A percentile compares a stretch with the other conserved stretches of the same genome.
phyloP scores from a whole-genome alignment of 345 rosid species.

The Excoecaria agallocha region DNA sequence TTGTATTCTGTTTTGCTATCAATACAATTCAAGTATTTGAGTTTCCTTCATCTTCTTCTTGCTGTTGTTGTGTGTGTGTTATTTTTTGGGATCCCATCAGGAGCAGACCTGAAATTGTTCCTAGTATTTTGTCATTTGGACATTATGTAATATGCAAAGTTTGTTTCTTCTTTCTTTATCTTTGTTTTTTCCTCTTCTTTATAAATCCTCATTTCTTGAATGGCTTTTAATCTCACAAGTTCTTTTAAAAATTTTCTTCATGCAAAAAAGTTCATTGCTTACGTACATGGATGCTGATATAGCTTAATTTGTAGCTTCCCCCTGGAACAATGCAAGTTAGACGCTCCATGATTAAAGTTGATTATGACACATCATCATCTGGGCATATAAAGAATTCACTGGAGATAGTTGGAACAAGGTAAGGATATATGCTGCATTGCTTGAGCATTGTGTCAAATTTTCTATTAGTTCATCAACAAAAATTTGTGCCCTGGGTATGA shows the following conservation, averaged over 20 bases:
- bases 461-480: neutral
- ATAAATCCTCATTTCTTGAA: no score
- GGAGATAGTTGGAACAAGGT: constrained; percentile 77
- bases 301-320: constrained; percentile 39
- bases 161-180: neutral
- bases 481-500: neutral
- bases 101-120: no score
- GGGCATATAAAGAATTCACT: constrained; percentile 38
- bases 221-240: neutral
- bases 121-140: no score
- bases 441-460: neutral
- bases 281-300: neutral
- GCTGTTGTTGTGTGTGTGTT: no score
- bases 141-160: neutral
- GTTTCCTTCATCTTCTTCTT: no score
- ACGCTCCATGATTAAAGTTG: constrained; percentile 69
- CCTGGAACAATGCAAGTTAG: constrained; percentile 50
- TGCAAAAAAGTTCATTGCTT: neutral
- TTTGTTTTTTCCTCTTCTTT: neutral
- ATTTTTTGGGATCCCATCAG: no score
- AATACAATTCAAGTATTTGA: no score
- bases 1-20: no score
- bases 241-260: neutral
- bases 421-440: neutral
- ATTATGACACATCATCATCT: constrained; percentile 31